Evolutionary conservation across 2,329 filamentous ascomycete genomes (phyloP), one percentile per base, ranked within the genome.

Genomic region (Colletotrichum melonis): DNA sequence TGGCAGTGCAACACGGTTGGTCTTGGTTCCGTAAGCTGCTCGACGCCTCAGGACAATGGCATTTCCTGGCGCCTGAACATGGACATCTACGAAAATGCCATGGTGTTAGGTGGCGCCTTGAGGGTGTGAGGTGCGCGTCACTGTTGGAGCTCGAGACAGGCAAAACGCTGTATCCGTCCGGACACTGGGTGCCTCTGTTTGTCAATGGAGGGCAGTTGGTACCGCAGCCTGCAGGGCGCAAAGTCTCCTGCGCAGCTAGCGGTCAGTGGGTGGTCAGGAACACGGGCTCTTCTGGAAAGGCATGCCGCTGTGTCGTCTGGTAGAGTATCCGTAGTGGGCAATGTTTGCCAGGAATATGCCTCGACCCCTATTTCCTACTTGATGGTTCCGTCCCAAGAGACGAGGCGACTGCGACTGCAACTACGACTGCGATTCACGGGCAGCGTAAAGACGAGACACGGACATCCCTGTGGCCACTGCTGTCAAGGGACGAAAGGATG

Each of bases 41-140:
- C 14, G 42, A 32, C 28, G 67, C 63, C 22, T 67, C 52, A 24
- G 28, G 52, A 62, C 60, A 58, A 72, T 72, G 72, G 68, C 35
- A 74, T 74, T 74, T 58, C 24, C 68, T n/a, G 26, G 72, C 24
- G 30, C 38, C n/a, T 22, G 38, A 55, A 59, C 30, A 74, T 74
- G 72, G 72, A 58, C 42, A 67, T 72, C 52, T 74, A 58, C 19
- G 12, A 71, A 65, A 74, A 72, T 72, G 57, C 72, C 72, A 74
- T 74, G 57, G 67, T 70, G 59, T 57, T 14, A 19, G 16, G 60
- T 62, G 58, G 7, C 46, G 67, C 56, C 35, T 1, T 4, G 54
- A 72, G 60, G 60, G 59, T 69, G 62, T 38, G 46, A 22, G 14
- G 52, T 55, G 19, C 24, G 30, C 19, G 35, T 28, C 58, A 38